phyloP scores from a whole-genome alignment of 2,329 filamentous ascomycete species.

The Grosmannia clavigera region DNA sequence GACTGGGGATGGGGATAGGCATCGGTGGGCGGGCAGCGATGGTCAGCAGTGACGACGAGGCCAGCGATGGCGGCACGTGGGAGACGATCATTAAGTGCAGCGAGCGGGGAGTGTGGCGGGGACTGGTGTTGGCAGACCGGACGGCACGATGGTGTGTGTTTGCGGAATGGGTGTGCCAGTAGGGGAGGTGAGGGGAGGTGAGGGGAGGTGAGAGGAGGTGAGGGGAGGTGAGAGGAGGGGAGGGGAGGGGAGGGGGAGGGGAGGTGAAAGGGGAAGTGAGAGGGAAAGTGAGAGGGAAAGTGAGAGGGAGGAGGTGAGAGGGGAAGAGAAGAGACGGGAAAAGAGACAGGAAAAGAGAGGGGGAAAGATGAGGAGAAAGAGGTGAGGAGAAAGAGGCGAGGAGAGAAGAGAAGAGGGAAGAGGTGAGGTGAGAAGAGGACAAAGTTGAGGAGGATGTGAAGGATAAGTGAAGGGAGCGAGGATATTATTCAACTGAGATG shows the following conservation, averaged over 20 bases:
- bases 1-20: constrained; percentile 24
- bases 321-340: background rate
- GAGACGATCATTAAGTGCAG: constrained; percentile 87
- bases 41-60: constrained; percentile 36
- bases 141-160: constrained; percentile 88
- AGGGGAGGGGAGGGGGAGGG: background rate
- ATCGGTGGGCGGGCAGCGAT: constrained; percentile 23
- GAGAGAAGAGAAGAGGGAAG: too few relatives aligned
- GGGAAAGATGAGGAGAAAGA: background rate
- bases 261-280: too few relatives aligned
- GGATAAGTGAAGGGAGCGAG: too few relatives aligned
- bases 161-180: constrained; percentile 63
- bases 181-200: background rate
- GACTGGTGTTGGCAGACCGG: constrained; percentile 69
- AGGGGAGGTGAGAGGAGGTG: background rate
- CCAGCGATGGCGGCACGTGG: constrained; percentile 63
- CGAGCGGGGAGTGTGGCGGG: constrained; percentile 69
- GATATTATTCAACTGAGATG: too few relatives aligned
- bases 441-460: too few relatives aligned
- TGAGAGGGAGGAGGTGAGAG: too few relatives aligned
- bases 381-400: background rate
- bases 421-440: too few relatives aligned
- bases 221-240: background rate
- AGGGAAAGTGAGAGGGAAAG: too few relatives aligned
- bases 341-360: too few relatives aligned